Conservation (phyloP, 306 rosid genomes). For the Vigna radiata region DNA sequence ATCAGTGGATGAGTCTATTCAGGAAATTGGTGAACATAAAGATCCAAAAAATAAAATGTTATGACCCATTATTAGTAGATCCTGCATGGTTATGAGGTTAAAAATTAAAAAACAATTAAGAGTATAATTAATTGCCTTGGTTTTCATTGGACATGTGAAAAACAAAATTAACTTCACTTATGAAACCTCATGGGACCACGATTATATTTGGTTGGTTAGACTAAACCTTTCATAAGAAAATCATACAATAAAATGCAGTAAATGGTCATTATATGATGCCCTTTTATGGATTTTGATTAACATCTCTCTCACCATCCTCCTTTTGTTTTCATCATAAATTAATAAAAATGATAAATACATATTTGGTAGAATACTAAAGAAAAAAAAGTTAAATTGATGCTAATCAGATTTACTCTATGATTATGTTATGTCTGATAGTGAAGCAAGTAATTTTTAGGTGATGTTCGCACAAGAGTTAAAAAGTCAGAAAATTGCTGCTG, state of each 20-base stretch:
- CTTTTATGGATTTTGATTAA: background rate
- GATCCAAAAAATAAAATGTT: background rate
- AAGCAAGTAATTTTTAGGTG: too few species aligned
- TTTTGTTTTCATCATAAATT: background rate
- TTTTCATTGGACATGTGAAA: background rate
- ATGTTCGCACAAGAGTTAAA: too few species aligned
- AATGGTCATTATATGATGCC: background rate
- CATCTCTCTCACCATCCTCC: background rate
- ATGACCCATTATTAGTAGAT: background rate
- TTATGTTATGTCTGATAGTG: too few species aligned
- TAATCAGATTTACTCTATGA: too few species aligned
- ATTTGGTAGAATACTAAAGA: too few species aligned
- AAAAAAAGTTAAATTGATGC: too few species aligned
- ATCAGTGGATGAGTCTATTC: background rate
- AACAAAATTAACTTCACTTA: background rate
- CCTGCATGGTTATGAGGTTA: too few species aligned
- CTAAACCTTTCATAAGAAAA: background rate
- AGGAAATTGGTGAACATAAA: background rate
- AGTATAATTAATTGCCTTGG: too few species aligned
- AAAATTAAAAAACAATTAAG: background rate
- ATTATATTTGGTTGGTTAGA: background rate
- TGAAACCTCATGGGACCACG: background rate
- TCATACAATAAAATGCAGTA: background rate
- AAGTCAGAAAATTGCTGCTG: background rate
- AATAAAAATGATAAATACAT: too few species aligned